Evolutionary conservation across 2,329 filamentous ascomycete species (phyloP).

Genomic region (Fusarium camptoceras): DNA sequence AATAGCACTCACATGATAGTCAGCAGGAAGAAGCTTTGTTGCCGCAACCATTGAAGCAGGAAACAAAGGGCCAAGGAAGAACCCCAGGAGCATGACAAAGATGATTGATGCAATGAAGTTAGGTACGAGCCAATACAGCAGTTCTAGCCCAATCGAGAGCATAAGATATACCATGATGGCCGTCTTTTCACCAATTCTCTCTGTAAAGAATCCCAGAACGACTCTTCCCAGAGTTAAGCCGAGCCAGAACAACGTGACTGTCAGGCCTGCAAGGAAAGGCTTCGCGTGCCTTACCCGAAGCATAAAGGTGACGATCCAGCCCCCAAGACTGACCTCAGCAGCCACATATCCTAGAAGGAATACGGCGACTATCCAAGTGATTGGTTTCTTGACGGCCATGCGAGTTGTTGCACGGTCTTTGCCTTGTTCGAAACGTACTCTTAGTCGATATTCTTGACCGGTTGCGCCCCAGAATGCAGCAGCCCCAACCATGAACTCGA

Average conservation of each 20-base stretch:
- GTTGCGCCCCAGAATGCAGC: conserved; percentile 73
- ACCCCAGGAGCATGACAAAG: conserved; percentile 77
- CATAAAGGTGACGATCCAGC: conserved; percentile 91
- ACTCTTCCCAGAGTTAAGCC: conserved; percentile 82
- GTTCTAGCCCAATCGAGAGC: conserved; percentile 71
- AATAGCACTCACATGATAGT: conserved; percentile 82
- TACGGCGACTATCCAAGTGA: conserved; percentile 78
- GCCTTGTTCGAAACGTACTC: conserved; percentile 43
- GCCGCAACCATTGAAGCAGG: conserved; percentile 78
- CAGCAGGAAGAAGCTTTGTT: conserved; percentile 78
- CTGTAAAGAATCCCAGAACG: conserved; percentile 80
- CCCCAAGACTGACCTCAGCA: conserved; percentile 77
- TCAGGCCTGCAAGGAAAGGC: conserved; percentile 79
- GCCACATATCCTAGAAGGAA: conserved; percentile 86
- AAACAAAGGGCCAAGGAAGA: conserved; percentile 84
- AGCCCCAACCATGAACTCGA: conserved; percentile 66
- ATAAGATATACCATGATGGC: conserved; percentile 73
- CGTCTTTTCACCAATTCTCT: conserved; percentile 76
- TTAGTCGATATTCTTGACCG: conserved; percentile 62
- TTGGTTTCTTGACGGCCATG: conserved; percentile 59
- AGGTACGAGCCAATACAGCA: conserved; percentile 86
- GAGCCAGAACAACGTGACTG: conserved; percentile 85
- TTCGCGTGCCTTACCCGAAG: conserved; percentile 77
- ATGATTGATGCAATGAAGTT: conserved; percentile 79
- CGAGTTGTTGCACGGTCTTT: conserved; percentile 60